Percentiles rank a stretch among this genome's conserved stretches.
Evolutionary conservation across 108 stramenopile genomes (phyloP).

Genomic region (Nitzschia sp.): DNA sequence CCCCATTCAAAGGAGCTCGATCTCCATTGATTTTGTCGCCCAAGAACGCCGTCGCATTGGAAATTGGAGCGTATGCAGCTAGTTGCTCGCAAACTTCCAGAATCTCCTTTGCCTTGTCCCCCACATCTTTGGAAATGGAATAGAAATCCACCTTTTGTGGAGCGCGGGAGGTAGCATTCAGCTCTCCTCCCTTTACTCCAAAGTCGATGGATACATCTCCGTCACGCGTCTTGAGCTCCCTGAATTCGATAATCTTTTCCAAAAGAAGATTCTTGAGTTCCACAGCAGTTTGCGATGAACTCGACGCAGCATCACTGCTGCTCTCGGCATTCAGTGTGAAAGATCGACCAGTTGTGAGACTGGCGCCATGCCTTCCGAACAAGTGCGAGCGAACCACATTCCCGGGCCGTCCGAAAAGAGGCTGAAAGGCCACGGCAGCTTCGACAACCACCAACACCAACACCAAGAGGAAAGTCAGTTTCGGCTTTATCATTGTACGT

Average conservation of each 20-base stretch:
- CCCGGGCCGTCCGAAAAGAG: too few species aligned
- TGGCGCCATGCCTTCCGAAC: too few species aligned
- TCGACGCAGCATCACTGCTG: neutral
- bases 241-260: conserved; percentile 26
- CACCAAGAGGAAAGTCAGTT: too few species aligned
- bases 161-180: conserved; percentile 49
- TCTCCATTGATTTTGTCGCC: conserved; percentile 31
- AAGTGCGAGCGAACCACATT: too few species aligned
- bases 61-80: conserved; percentile 26
- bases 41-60: conserved; percentile 24
- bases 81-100: conserved; percentile 26
- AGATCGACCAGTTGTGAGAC: too few species aligned
- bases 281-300: neutral
- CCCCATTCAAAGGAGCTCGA: conserved; percentile 43
- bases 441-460: too few species aligned
- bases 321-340: neutral
- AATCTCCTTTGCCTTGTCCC: conserved; percentile 52
- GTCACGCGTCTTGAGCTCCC: conserved; percentile 44
- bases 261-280: conserved; percentile 42
- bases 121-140: conserved; percentile 49
- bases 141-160: conserved; percentile 65
- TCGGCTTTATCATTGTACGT: too few species aligned
- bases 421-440: too few species aligned
- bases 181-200: conserved; percentile 65
- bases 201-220: conserved; percentile 57